phyloP scores from a whole-genome alignment of 495 filamentous ascomycete genomes.

The Beverwykella pulmonaria region DNA sequence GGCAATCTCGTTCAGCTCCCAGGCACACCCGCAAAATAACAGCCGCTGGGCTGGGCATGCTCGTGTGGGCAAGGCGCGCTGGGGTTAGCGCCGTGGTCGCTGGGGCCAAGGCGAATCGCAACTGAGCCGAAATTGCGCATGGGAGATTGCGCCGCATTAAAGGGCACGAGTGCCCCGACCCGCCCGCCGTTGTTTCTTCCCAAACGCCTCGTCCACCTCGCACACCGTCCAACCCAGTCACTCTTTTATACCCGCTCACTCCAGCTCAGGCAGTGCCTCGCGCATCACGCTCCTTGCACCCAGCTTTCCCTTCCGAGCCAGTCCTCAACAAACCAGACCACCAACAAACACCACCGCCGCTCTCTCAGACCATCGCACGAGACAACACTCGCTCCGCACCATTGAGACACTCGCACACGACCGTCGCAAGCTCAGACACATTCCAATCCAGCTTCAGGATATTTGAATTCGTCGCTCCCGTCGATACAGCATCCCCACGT shows the following conservation, averaged over 20 bases:
- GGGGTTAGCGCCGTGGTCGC: constrained; percentile 6
- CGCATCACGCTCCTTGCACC: constrained; percentile 31
- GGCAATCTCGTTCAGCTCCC: constrained; percentile 1
- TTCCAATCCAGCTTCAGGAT: constrained; percentile 2
- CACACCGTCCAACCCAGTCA: constrained; percentile 22
- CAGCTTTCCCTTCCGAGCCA: not conserved
- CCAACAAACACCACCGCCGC: not conserved
- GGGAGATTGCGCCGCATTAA: constrained; percentile 35
- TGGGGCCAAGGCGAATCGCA: not conserved
- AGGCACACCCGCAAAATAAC: constrained; percentile 13
- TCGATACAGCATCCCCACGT: too few relatives aligned
- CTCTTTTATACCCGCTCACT: constrained; percentile 12
- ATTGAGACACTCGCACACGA: not conserved
- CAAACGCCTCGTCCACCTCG: constrained; percentile 17
- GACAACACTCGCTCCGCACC: too few relatives aligned
- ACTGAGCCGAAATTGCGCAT: constrained; percentile 30
- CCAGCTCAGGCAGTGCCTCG: constrained; percentile 29
- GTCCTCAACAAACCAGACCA: not conserved
- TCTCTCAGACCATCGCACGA: constrained; percentile 5
- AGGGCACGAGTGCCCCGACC: constrained; percentile 13
- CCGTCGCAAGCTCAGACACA: too few relatives aligned
- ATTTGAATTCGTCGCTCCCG: too few relatives aligned
- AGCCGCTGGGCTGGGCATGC: not conserved
- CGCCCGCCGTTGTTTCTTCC: constrained; percentile 26
- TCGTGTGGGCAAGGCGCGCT: not conserved